Evolutionary conservation across 495 filamentous ascomycete species (phyloP).

Genomic region (Talaromyces stipitatus): DNA sequence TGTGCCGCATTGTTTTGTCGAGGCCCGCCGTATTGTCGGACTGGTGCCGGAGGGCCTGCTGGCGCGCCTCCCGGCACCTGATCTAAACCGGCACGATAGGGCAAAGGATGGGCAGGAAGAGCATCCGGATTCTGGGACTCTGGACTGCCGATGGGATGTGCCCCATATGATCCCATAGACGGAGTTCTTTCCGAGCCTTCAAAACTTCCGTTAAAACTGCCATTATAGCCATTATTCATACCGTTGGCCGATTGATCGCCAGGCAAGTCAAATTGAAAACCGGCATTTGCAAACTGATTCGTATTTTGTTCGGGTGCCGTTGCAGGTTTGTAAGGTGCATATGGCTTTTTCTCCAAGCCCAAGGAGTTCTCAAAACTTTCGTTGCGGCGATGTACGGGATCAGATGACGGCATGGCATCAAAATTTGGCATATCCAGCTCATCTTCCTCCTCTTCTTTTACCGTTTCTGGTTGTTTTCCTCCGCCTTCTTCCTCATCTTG

Average conservation of each 20-base stretch:
- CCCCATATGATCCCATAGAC: constrained; percentile 14
- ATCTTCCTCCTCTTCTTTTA: constrained; percentile 15
- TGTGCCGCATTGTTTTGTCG: constrained; percentile 27
- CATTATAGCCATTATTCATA: constrained; percentile 6
- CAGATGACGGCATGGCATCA: constrained; percentile 48
- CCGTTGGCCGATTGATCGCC: constrained; percentile 31
- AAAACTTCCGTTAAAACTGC: not conserved
- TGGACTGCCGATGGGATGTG: constrained; percentile 12
- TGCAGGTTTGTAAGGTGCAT: constrained; percentile 30
- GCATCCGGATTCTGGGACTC: constrained; percentile 48
- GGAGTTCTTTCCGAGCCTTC: constrained; percentile 2
- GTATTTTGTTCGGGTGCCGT: constrained; percentile 60
- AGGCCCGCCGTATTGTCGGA: constrained; percentile 60
- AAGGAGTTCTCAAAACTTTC: constrained; percentile 3
- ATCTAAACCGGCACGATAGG: constrained; percentile 69
- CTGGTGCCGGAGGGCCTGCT: constrained; percentile 53
- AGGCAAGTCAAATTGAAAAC: constrained; percentile 63
- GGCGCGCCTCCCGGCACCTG: constrained; percentile 25
- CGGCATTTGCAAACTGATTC: constrained; percentile 46
- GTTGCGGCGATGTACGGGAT: constrained; percentile 3
- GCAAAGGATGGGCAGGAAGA: constrained; percentile 70
- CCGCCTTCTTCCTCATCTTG: constrained; percentile 5
- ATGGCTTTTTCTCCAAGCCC: constrained; percentile 6
- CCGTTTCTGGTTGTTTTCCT: not conserved
- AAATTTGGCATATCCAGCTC: constrained; percentile 66